A percentile compares a stretch with the other conserved stretches of the same genome.
Conservation (phyloP, 1,284 basidiomycete species). For the Rhizoctonia solani region DNA sequence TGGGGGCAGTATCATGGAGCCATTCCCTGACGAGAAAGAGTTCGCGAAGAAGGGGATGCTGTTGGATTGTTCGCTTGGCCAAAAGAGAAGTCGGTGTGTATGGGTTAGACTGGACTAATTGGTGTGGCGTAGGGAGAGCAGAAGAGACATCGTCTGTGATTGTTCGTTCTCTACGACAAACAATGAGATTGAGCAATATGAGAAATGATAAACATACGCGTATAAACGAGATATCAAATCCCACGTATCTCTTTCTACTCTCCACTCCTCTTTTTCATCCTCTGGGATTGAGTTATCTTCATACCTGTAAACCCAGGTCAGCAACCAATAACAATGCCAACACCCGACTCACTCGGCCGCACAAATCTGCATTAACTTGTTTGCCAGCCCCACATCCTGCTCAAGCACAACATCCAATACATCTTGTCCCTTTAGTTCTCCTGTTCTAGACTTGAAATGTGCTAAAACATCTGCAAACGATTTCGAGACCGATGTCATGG, state of each 20-base stretch:
- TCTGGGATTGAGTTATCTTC: conserved; percentile 46
- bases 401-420: conserved; percentile 59
- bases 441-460: conserved; percentile 6
- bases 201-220: conserved; percentile 51
- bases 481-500: conserved; percentile 15
- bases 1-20: conserved; percentile 72
- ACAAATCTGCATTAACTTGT: conserved; percentile 65
- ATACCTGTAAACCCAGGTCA: conserved; percentile 44
- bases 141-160: no score
- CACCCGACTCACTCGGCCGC: conserved; percentile 58
- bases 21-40: conserved; percentile 80
- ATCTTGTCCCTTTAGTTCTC: neutral
- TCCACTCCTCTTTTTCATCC: conserved; percentile 63
- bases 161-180: no score
- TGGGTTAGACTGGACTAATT: conserved; percentile 51
- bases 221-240: conserved; percentile 69
- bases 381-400: conserved; percentile 69
- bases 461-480: conserved; percentile 31
- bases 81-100: conserved; percentile 68
- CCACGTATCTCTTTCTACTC: conserved; percentile 82
- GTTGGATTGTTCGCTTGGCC: conserved; percentile 67
- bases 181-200: conserved; percentile 41
- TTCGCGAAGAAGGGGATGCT: conserved; percentile 63
- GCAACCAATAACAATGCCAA: neutral
- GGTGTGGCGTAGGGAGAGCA: no score